Base-by-base conservation (phyloP, 352 stramenopile genomes). In the Globisporangium takayamanum region DNA sequence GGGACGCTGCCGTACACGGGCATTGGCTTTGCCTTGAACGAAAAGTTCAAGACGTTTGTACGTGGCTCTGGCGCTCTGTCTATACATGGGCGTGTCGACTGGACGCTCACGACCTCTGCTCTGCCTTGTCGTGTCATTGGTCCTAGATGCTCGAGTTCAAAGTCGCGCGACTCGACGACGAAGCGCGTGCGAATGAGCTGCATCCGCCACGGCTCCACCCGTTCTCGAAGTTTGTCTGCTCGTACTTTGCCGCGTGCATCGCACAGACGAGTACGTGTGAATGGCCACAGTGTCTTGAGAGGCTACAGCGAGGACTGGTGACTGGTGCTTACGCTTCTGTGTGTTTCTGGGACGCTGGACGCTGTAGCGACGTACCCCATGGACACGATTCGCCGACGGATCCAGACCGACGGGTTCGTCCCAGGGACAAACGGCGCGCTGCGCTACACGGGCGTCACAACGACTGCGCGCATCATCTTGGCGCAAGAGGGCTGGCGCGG, bases 1-100 rank as follows among this genome's bases (percentile, higher is more conserved):
- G 85, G 85, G 4, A 93, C 84, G n/a, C 59, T 94, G 52, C 85
- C 84, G 18, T 94, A 94, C 67, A 93, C 83, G 16, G 85, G 85
- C 15, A 94, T 94, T 55, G 85, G 83, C 1, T 94, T 94, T 60
- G 83, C 76, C 3, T 66, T 94, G 10, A 94, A 94, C 59, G 85
- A 94, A 41, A 68, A 73, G 33, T 93, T 94, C 61, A 94, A 94
- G 58, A 69, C 75, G n/a, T 81, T 67, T 74, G 74, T 87, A 68
- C 36, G 70, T 72, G 2, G 49, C 25, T 1, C 7, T 30, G 46
- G 2, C 5, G 15, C 26, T 11, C 12, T 8, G 14, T 36, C 18
- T 37, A 6, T 16, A n/a, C 6, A 22, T n/a, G 22, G 8, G 47
- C 25, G 46, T n/a, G n/a, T n/a, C n/a, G 10, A 8, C 5, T 8